Percentiles rank a stretch among this genome's conserved stretches.
Conservation (phyloP, 2,329 filamentous ascomycete genomes). For the Phialophora macrospora region DNA sequence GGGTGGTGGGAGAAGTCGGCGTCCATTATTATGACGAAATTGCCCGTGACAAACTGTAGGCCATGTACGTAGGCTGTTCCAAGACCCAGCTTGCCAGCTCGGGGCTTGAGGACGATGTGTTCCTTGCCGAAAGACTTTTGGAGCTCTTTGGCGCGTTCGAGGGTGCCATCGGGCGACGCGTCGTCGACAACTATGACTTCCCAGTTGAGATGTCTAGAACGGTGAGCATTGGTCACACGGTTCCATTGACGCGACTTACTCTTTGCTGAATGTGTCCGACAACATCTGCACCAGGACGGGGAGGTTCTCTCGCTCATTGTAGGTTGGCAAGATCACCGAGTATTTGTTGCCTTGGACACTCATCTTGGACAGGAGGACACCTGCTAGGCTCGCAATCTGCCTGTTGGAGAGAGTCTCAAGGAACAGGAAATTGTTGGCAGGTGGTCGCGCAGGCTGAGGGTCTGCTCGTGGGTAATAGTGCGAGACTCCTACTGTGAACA, state of each 20-base stretch:
- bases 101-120: constrained; percentile 82
- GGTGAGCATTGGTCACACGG: not conserved
- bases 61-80: constrained; percentile 96
- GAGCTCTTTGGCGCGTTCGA: constrained; percentile 87
- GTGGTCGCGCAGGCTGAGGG: constrained; percentile 34
- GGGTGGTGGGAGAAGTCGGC: constrained; percentile 99
- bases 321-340: constrained; percentile 95
- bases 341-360: constrained; percentile 69
- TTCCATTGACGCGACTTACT: constrained; percentile 60
- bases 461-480: not conserved
- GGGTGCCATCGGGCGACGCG: constrained; percentile 93
- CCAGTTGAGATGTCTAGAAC: constrained; percentile 82
- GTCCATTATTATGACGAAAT: constrained; percentile 99
- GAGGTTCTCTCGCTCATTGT: constrained; percentile 97
- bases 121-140: constrained; percentile 77
- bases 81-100: constrained; percentile 93
- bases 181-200: constrained; percentile 98
- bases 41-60: constrained; percentile 84
- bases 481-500: constrained; percentile 16
- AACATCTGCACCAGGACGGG: constrained; percentile 95
- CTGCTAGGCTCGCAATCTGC: not conserved
- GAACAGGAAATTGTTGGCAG: constrained; percentile 1
- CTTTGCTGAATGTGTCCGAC: constrained; percentile 85
- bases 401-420: not conserved
- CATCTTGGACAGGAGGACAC: constrained; percentile 42